phyloP scores from a whole-genome alignment of 2,329 filamentous ascomycete genomes.

The Phyllosticta capitalensis region DNA sequence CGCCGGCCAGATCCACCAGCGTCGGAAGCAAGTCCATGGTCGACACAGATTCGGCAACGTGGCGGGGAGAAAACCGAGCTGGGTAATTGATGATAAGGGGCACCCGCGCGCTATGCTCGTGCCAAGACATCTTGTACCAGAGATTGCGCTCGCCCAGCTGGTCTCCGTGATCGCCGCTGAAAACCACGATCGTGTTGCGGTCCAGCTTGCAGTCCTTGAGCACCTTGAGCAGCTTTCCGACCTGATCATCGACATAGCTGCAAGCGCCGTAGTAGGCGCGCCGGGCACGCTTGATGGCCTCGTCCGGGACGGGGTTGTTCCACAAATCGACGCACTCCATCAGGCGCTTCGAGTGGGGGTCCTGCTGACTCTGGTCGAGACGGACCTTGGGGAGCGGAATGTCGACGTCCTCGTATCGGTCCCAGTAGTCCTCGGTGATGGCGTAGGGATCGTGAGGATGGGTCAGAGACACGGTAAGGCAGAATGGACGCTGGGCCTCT shows the following conservation, averaged over 20 bases:
- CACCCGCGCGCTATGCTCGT: conserved; percentile 81
- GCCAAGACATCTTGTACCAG: conserved; percentile 99
- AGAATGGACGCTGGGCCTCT: conserved; percentile 62
- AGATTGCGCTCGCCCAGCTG: conserved; percentile 89
- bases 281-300: conserved; percentile 76
- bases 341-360: conserved; percentile 77
- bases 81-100: conserved; percentile 80
- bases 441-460: conserved; percentile 94
- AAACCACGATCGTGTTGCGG: conserved; percentile 82
- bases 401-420: conserved; percentile 79
- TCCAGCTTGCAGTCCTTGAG: conserved; percentile 71
- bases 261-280: conserved; percentile 89
- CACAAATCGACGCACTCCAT: conserved; percentile 80
- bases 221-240: conserved; percentile 70
- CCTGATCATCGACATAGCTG: conserved; percentile 87
- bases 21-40: conserved; percentile 87
- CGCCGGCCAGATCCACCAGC: conserved; percentile 71
- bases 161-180: conserved; percentile 88
- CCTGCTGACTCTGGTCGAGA: conserved; percentile 72
- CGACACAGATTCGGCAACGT: conserved; percentile 74
- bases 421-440: conserved; percentile 90
- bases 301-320: conserved; percentile 72
- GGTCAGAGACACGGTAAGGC: conserved; percentile 82
- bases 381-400: conserved; percentile 72
- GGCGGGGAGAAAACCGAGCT: conserved; percentile 62